Base-by-base conservation (phyloP, 225 moss, liverwort and hornwort species). In the Pseudisothecium myosuroides region DNA sequence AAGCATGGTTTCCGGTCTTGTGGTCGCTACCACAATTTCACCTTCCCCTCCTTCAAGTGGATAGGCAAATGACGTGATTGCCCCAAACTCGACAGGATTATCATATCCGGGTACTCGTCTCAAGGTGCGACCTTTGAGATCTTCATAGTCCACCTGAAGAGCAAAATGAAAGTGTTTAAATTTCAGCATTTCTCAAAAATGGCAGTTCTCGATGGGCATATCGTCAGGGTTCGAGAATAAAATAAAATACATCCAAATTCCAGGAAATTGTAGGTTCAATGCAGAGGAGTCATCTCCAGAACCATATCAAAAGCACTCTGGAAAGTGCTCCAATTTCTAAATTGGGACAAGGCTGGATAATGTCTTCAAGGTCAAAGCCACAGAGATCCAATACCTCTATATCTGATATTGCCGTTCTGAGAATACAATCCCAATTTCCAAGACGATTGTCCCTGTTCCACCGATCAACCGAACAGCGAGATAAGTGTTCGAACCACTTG, bases 1-100 rank as follows among this genome's bases (percentile, higher is more conserved):
- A 80, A 98, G 96, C 97, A 98, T 98, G 41, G 97, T 98, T 91
- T 98, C 98, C n/a, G 95, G 94, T 91, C 98, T 94, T 78, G 98
- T 97, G 54, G 98, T 98, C 12, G 98, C 97, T 73, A 98, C 98
- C 80, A 98, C 96, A 85, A 98, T 92, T 91, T 97, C 98, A 88
- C 96, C 97, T 43, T 87, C 87, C 49, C 89, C 96, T 82, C 92
- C 95, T 92, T 96, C 98, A 71, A 98, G 91, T 76, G 96, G 97
- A 90, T 98, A 98, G 74, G 97, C 97, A 89, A 98, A 98, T 68
- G 97, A 98, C 36, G 95, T 97, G 79, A 98, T 92, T 77, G 94
- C 95, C 75, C 98, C 98, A 87, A 98, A 98, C 91, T 96, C 96
- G 79, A 98, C 95, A 62, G 87, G 95, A 14, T 89, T 90, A 41